These are phyloP conservation scores for Prunus fruticosa DNA, from an alignment of 306 rosid genomes.

Conservation along the genomic window DNA sequence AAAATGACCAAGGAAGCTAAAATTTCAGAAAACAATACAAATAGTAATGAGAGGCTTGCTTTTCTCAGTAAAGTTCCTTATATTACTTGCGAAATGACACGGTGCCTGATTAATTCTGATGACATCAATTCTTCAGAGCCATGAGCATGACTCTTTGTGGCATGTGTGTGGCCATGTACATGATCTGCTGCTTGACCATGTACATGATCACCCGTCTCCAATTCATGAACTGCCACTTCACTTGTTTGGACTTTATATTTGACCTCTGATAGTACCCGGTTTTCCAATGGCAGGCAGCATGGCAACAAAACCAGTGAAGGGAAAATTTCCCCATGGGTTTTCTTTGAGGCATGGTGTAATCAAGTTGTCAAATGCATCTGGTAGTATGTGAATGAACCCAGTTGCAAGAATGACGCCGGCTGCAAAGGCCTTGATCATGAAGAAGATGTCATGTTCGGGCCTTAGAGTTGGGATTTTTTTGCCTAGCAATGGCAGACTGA, in stretches of 20 bases:
- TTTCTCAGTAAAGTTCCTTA: not conserved
- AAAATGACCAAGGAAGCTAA: not conserved
- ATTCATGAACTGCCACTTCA: conserved; percentile 37
- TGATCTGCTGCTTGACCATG: conserved; percentile 42
- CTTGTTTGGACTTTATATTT: conserved; percentile 48
- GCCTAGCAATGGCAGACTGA: conserved; percentile 53
- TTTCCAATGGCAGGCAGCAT: conserved; percentile 56
- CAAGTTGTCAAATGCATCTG: conserved; percentile 53
- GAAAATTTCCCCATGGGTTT: conserved; percentile 59
- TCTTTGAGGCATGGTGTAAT: conserved; percentile 48
- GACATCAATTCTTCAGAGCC: conserved; percentile 38
- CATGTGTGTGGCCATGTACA: conserved; percentile 65
- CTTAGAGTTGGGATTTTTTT: conserved; percentile 42
- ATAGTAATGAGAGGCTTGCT: not conserved
- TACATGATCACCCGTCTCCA: conserved; percentile 45
- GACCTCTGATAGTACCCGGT: conserved; percentile 51
- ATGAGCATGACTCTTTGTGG: conserved; percentile 67
- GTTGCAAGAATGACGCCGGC: conserved; percentile 69
- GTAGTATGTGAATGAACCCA: conserved; percentile 69
- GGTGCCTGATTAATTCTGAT: conserved; percentile 49
- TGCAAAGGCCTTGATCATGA: conserved; percentile 73
- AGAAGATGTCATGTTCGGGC: conserved; percentile 51
- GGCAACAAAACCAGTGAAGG: conserved; percentile 58
- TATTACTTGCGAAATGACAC: conserved; percentile 59
- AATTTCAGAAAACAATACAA: not conserved